phyloP scores from a whole-genome alignment of 495 filamentous ascomycete species.

The Talaromyces nanjingensis region DNA sequence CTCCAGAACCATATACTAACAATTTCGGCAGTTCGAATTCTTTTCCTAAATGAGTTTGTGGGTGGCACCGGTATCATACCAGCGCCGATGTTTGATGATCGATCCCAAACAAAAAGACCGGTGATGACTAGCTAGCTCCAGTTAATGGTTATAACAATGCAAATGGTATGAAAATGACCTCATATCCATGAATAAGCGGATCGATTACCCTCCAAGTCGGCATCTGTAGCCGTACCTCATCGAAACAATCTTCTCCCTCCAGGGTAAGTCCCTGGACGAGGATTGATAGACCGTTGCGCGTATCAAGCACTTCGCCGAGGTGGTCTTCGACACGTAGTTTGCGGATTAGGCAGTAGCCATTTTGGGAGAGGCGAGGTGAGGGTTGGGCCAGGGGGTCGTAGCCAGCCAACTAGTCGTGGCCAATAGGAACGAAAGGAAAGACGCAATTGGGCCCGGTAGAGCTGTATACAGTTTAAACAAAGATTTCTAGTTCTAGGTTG shows the following conservation, averaged over 20 bases:
- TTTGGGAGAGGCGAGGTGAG: no score
- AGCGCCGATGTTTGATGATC: not conserved
- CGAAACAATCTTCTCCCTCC: constrained; percentile 59
- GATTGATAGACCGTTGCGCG: no score
- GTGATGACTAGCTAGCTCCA: not conserved
- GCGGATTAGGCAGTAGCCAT: no score
- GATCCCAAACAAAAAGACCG: not conserved
- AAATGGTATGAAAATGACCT: not conserved
- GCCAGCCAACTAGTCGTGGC: no score
- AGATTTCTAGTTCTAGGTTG: no score
- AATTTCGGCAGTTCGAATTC: not conserved
- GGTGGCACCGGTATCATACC: not conserved
- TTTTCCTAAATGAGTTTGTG: not conserved
- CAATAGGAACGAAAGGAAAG: no score
- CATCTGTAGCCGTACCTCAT: constrained; percentile 21
- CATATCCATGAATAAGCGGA: not conserved
- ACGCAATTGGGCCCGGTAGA: no score
- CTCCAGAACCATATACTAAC: not conserved
- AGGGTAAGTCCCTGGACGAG: no score
- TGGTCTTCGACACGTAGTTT: no score
- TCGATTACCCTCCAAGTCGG: not conserved
- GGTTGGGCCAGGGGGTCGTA: no score
- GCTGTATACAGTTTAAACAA: no score
- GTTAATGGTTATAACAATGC: not conserved
- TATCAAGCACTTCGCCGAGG: no score